Conservation (phyloP, 2,329 filamentous ascomycete species). For the Epichloe typhina region DNA sequence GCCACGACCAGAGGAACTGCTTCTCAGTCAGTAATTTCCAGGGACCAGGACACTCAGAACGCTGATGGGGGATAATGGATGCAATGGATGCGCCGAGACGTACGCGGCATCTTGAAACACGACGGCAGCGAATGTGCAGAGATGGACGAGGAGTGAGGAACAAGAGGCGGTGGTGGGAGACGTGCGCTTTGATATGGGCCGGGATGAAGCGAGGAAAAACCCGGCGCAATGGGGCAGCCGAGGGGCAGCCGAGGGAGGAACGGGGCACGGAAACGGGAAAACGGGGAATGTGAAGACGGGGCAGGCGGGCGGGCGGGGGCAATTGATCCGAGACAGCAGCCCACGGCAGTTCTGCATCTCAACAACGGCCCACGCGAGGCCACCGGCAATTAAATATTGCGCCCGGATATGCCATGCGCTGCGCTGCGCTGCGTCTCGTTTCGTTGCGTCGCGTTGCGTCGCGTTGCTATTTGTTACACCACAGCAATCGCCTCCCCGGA, state of each 20-base stretch:
- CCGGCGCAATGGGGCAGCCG: neutral
- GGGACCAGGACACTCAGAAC: neutral
- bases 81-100: neutral
- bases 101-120: neutral
- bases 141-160: neutral
- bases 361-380: neutral
- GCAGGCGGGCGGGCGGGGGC: too few species aligned
- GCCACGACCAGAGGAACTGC: constrained; percentile 40
- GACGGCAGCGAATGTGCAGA: neutral
- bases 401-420: too few species aligned
- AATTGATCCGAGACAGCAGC: neutral
- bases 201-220: neutral
- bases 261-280: too few species aligned
- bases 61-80: neutral
- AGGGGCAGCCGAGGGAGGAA: too few species aligned
- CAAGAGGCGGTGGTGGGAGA: neutral
- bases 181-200: neutral
- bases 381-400: neutral
- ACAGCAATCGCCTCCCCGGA: neutral
- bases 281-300: too few species aligned
- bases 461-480: neutral
- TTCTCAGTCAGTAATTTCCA: neutral
- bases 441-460: too few species aligned
- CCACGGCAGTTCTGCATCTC: constrained; percentile 1
- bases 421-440: too few species aligned